These are phyloP conservation scores for Suillus discolor DNA, from an alignment of 768 basidiomycete species.

Conservation along the genomic window DNA sequence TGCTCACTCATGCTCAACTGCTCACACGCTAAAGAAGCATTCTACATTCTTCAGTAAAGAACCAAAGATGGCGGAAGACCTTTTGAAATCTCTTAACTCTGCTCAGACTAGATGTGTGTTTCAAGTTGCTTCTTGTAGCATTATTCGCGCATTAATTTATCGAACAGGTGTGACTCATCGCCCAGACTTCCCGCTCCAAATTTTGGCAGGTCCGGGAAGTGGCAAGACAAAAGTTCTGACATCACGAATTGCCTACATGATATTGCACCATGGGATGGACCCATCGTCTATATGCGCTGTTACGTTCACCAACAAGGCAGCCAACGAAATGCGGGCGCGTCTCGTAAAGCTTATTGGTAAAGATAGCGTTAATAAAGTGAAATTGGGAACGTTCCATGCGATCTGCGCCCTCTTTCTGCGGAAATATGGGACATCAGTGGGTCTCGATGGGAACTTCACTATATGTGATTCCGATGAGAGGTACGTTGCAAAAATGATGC, in stretches of 20 bases:
- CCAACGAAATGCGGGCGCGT: conserved; percentile 81
- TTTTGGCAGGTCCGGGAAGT: conserved; percentile 80
- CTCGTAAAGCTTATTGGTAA: conserved; percentile 70
- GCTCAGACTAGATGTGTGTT: conserved; percentile 14
- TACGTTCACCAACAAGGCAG: conserved; percentile 90
- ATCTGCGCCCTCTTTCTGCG: conserved; percentile 74
- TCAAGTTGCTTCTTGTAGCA: not conserved
- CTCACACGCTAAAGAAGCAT: not conserved
- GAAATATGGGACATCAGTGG: conserved; percentile 58
- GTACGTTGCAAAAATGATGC: conserved; percentile 34
- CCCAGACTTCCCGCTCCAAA: conserved; percentile 68
- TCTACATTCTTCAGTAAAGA: too few relatives aligned
- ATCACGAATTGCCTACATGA: conserved; percentile 67
- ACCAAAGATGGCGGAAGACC: conserved; percentile 1
- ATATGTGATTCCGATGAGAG: conserved; percentile 83
- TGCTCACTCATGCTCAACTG: not conserved
- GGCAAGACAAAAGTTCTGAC: conserved; percentile 77
- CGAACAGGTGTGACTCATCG: conserved; percentile 64
- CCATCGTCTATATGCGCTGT: conserved; percentile 74
- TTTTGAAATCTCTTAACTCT: conserved; percentile 13
- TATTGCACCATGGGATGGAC: conserved; percentile 50
- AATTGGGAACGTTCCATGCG: conserved; percentile 80
- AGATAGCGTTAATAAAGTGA: conserved; percentile 51
- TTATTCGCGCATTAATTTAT: not conserved
- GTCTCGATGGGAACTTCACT: conserved; percentile 73